Evolutionary conservation across 2,329 filamentous ascomycete genomes (phyloP).

Genomic region (Colletotrichum cereale): DNA sequence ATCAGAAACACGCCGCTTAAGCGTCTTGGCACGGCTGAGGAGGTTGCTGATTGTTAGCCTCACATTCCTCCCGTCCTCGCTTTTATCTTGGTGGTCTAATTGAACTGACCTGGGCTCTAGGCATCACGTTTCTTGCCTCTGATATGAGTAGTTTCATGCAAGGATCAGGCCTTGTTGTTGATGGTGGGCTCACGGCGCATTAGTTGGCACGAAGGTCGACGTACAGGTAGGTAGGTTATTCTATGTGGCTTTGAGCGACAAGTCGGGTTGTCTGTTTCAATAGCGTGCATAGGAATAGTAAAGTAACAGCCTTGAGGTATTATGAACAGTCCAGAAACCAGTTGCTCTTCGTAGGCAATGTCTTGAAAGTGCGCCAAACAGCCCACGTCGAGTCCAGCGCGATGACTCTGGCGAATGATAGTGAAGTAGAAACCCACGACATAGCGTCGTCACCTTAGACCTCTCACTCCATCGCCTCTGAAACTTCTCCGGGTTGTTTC

Average conservation of each 20-base stretch:
- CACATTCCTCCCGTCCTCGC: background rate
- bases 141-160: constrained; percentile 66
- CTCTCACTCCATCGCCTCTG: no score
- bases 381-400: background rate
- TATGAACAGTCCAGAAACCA: background rate
- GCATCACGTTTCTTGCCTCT: constrained; percentile 64
- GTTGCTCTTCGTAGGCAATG: background rate
- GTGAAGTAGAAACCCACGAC: background rate
- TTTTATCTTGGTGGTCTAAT: background rate
- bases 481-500: background rate
- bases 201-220: constrained; percentile 28
- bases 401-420: no score
- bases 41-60: constrained; percentile 60
- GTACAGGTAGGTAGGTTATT: no score
- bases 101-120: background rate
- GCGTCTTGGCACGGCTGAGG: constrained; percentile 61
- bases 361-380: background rate
- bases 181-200: constrained; percentile 57
- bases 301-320: background rate
- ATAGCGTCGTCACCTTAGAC: background rate
- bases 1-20: constrained; percentile 60
- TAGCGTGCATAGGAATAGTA: background rate
- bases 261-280: background rate
- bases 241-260: background rate
- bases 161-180: constrained; percentile 60